Percentiles rank a stretch among this genome's conserved stretches.
Evolutionary conservation across 257 asterid genomes (phyloP).

Genomic region (Agastache rugosa): DNA sequence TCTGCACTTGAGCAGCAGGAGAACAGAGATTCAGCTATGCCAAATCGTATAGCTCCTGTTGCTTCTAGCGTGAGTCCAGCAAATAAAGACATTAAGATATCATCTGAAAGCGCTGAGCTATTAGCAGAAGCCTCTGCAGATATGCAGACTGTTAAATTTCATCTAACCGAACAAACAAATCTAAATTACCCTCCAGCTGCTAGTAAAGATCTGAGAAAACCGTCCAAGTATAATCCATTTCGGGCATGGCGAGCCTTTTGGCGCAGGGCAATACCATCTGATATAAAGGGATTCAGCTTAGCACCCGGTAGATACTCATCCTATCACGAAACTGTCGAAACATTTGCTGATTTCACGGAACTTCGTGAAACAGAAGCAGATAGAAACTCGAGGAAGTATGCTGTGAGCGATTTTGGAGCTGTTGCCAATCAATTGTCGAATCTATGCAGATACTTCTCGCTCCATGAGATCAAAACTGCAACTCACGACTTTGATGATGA

Average conservation of each 20-base stretch:
- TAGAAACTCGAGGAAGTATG: not conserved
- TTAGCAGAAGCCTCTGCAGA: not conserved
- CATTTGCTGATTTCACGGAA: no score
- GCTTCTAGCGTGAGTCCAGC: not conserved
- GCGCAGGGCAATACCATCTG: not conserved
- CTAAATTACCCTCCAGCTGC: constrained; percentile 10
- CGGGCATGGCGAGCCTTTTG: constrained; percentile 33
- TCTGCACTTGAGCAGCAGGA: constrained; percentile 35
- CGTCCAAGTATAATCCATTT: not conserved
- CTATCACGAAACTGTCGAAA: no score
- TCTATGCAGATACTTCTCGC: constrained; percentile 39
- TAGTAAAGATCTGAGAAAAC: constrained; percentile 24
- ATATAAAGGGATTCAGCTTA: not conserved
- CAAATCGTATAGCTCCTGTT: no score
- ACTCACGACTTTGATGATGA: constrained; percentile 47
- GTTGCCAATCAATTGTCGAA: not conserved
- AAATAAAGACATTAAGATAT: constrained; percentile 1
- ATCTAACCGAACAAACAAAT: not conserved
- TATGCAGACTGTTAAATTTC: constrained; percentile 10
- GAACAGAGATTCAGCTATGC: not conserved
- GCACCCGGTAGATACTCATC: not conserved
- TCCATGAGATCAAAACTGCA: constrained; percentile 51
- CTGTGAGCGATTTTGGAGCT: not conserved
- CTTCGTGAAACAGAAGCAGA: not conserved
- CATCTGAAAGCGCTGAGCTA: constrained; percentile 14